A percentile compares a stretch with the other conserved stretches of the same genome.
Evolutionary conservation across 2,329 filamentous ascomycete species (phyloP).

Genomic region (Triangularia setosa): DNA sequence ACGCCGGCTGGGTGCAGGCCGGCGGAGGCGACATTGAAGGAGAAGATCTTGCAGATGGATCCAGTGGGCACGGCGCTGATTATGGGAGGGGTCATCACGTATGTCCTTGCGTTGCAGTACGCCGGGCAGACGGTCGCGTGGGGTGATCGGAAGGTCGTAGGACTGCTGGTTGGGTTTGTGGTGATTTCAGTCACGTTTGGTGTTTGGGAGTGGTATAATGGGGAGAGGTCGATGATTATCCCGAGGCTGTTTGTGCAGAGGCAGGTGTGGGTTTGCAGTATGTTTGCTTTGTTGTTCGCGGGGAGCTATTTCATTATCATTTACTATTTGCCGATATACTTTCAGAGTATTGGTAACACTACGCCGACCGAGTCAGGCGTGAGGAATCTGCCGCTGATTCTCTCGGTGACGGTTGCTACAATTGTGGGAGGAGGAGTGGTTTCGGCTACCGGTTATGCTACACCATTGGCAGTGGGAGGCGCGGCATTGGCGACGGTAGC

Average conservation of each 20-base stretch:
- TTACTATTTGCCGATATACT: conserved; percentile 41
- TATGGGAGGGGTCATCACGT: conserved; percentile 37
- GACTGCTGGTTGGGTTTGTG: conserved; percentile 35
- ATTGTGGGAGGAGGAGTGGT: conserved; percentile 31
- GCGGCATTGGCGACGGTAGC: conserved; percentile 34
- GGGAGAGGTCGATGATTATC: conserved; percentile 36
- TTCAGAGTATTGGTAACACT: conserved; percentile 37
- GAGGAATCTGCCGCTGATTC: conserved; percentile 36
- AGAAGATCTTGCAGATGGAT: conserved; percentile 43
- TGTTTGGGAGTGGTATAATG: conserved; percentile 34
- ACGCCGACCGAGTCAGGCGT: conserved; percentile 35
- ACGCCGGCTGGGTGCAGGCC: conserved; percentile 35
- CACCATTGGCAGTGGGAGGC: conserved; percentile 36
- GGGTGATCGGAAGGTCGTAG: conserved; percentile 34
- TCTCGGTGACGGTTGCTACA: conserved; percentile 32
- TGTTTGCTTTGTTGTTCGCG: conserved; percentile 28
- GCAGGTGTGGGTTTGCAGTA: conserved; percentile 29
- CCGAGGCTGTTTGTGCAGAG: conserved; percentile 33
- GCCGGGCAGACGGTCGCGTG: conserved; percentile 38
- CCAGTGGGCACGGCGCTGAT: conserved; percentile 35
- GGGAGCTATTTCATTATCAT: conserved; percentile 36
- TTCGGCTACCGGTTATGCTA: conserved; percentile 30
- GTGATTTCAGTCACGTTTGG: conserved; percentile 27
- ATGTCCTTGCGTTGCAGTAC: conserved; percentile 44
- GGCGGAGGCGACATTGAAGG: conserved; percentile 31